Base-by-base conservation (phyloP, 2,329 filamentous ascomycete species). In the Penicillium sp. region DNA sequence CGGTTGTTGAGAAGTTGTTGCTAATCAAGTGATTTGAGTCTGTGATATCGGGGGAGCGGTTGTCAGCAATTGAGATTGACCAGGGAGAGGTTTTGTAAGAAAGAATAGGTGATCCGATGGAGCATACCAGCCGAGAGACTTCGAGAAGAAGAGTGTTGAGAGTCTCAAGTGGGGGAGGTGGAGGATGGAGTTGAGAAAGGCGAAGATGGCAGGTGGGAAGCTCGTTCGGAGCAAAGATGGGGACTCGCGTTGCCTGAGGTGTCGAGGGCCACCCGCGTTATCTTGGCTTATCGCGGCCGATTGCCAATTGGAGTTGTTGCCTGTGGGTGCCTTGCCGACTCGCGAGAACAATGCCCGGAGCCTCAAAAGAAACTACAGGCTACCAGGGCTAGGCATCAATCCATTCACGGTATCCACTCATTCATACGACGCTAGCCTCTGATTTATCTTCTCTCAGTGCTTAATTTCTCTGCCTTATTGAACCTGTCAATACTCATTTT, bases 1-100 rank as follows among this genome's bases (percentile, higher is more conserved):
- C 64, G 58, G 68, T 66, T 65, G 53, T 47, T 57, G 63, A 65
- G 58, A 71, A 63, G 62, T 68, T 65, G 71, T 69, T 68, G 71
- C 63, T 73, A 73, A 75, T 75, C 35, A 68, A 64, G 15, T 31
- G 8, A 25, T n/a, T 65, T 57, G 68, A 63, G 57, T 58, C 66
- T 66, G 55, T 51, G 55, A 37, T 37, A 41, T 42, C 34, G 43
- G 38, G 41, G 42, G 25, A 54, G 56, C 17, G 31, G 51, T 48
- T 49, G 57, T 64, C 35, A 69, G 64, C 41, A 48, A 63, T 62
- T 62, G 59, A 43, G 25, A 56, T 43, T 5, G 59, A 15, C n/a
- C 14, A 45, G n/a, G 17, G 47, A 25, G 15, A 43, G 5, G 11
- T 20, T 12, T 12, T 31, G 15, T 17, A 20, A 15, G 28, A 28